phyloP scores from a whole-genome alignment of 2,329 filamentous ascomycete species.

The Raffaelea ambrosiae region DNA sequence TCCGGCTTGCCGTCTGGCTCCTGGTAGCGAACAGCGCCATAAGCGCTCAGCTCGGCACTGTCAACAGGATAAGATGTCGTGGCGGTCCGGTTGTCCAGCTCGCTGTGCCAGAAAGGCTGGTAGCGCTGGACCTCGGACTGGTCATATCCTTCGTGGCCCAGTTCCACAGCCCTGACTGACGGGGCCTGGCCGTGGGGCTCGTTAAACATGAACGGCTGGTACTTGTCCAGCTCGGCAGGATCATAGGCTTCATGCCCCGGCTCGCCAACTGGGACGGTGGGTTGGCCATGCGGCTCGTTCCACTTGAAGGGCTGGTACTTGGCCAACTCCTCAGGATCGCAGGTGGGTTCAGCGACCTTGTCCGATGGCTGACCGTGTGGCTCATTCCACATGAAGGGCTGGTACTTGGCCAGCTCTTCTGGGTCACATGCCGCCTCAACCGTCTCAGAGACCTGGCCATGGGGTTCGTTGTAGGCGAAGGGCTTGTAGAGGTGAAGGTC shows the following conservation, averaged over 20 bases:
- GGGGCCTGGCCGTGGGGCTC: constrained; percentile 18
- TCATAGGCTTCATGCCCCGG: constrained; percentile 23
- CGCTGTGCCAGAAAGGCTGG: constrained; percentile 13
- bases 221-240: constrained; percentile 25
- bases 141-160: constrained; percentile 6
- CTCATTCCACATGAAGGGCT: constrained; percentile 15
- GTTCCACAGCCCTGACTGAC: background rate
- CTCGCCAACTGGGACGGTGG: background rate
- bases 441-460: constrained; percentile 11
- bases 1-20: constrained; percentile 14
- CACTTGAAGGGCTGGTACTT: constrained; percentile 15
- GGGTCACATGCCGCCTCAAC: constrained; percentile 8
- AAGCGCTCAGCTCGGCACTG: constrained; percentile 4
- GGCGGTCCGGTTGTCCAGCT: constrained; percentile 17
- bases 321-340: constrained; percentile 11
- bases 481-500: constrained; percentile 29
- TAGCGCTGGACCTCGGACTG: constrained; percentile 12
- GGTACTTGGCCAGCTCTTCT: constrained; percentile 14
- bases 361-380: constrained; percentile 14
- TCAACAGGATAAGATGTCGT: constrained; percentile 5
- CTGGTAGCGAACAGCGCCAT: constrained; percentile 20
- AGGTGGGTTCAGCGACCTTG: constrained; percentile 1
- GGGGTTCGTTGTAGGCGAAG: constrained; percentile 24
- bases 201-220: constrained; percentile 27
- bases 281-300: constrained; percentile 13